Base-by-base conservation (phyloP, 2,329 filamentous ascomycete species). In the Colletotrichum destructivum region DNA sequence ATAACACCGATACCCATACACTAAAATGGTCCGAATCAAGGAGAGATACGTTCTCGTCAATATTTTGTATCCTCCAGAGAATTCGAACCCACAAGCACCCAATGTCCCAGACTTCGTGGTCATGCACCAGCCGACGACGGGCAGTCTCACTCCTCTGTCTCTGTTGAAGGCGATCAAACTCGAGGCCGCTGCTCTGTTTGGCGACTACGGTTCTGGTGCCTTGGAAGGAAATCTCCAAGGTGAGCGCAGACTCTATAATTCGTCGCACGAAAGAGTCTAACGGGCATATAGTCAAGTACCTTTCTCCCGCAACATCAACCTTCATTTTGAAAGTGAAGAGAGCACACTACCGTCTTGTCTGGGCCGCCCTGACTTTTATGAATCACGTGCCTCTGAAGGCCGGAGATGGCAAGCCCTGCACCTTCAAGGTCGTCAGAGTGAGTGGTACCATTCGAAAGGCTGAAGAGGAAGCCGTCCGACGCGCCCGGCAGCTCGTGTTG, bases 41-140 rank as follows among this genome's bases (percentile, higher is more conserved):
- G 93, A 98, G 82, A 92, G 96, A 77, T 99, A 99, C 81, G 89
- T 99, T 21, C 90, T 98, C n/a, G 90, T 98, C 73, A 94, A 97
- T 80, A 95, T 98, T 75, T 87, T 98, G 57, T 98, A 98, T 78
- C 94, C 95, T 0, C 87, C 90, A 8, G 84, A 89, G 15, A 74
- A 85, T 12, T 74, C 78, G 12, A 77, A 77, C 73, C 78, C 57
- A 75, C 76, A 72, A 81, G 9, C 80, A 69, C 61, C 79, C 44
- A 80, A 82, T 75, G 76, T 87, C 78, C 81, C 93, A 79, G 81
- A 89, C 84, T 86, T 93, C 69, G 84, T 98, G 38, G 86, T 91
- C 65, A 92, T 97, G 82, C 92, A 95, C 80, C 90, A 92, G 61
- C 95, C 96, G 0, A 97, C 93, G 3, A 89, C 92, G 2, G 89